These are phyloP conservation scores for Saccharomycopsis javanensis DNA, from an alignment of 805 yeast genomes.

Conservation along the genomic window DNA sequence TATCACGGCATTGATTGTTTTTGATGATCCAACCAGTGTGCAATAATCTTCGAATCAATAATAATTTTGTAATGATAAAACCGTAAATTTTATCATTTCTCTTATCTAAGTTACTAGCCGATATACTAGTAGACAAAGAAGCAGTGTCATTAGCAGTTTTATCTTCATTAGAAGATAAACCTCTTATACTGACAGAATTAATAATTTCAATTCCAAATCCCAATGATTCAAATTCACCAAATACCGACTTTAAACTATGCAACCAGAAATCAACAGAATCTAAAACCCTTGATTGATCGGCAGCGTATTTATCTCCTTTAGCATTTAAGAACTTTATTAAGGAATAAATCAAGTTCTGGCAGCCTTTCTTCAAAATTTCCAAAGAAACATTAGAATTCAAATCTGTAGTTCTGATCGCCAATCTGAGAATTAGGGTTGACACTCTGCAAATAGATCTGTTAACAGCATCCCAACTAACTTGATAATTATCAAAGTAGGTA, in stretches of 20 bases:
- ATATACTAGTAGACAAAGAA: constrained; percentile 15
- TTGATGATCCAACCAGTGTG: constrained; percentile 29
- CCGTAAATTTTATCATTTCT: constrained; percentile 43
- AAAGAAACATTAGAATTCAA: constrained; percentile 15
- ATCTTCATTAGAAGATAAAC: constrained; percentile 39
- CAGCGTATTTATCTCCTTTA: constrained; percentile 37
- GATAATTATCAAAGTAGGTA: constrained; percentile 38
- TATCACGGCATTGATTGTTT: constrained; percentile 26
- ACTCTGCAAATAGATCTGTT: constrained; percentile 59
- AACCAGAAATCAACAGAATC: constrained; percentile 51
- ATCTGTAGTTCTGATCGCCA: constrained; percentile 27
- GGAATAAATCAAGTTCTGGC: constrained; percentile 27
- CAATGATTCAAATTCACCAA: constrained; percentile 33
- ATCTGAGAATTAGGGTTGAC: constrained; percentile 40
- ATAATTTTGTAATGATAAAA: constrained; percentile 45
- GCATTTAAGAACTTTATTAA: constrained; percentile 37
- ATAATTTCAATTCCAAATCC: constrained; percentile 37
- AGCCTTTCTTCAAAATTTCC: constrained; percentile 23
- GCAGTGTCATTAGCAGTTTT: constrained; percentile 9
- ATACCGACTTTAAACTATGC: constrained; percentile 31
- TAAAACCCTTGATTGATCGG: constrained; percentile 55
- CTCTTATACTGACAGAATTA: constrained; percentile 47
- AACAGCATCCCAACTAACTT: constrained; percentile 48
- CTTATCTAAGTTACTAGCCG: constrained; percentile 18
- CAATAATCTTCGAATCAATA: constrained; percentile 49